A percentile compares a stretch with the other conserved stretches of the same genome.
These are phyloP conservation scores for Cicer arietinum DNA, from an alignment of 306 rosid species.

Conservation along the genomic window DNA sequence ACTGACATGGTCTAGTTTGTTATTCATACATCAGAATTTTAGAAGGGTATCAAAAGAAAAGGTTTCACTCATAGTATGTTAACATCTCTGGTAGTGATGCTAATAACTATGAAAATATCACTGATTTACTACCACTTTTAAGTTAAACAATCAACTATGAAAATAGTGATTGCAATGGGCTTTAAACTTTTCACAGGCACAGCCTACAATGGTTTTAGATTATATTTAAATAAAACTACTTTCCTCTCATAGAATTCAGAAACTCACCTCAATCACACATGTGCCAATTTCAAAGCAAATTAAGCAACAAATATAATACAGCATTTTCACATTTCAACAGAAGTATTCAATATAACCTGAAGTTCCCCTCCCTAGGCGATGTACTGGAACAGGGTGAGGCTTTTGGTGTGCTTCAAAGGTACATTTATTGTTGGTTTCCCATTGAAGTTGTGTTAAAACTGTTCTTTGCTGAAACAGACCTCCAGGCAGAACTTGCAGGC, in stretches of 20 bases:
- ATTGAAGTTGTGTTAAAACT: constrained; percentile 79
- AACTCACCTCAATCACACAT: constrained; percentile 29
- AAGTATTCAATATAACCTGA: constrained; percentile 68
- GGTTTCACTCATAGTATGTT: constrained; percentile 18
- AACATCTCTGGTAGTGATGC: constrained; percentile 4
- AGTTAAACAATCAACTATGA: constrained; percentile 16
- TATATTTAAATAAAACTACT: constrained; percentile 13
- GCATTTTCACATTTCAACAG: constrained; percentile 37
- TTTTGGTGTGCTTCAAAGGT: constrained; percentile 46
- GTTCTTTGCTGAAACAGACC: constrained; percentile 98
- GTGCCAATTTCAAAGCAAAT: constrained; percentile 28
- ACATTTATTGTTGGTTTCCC: constrained; percentile 57
- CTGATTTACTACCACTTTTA: constrained; percentile 18
- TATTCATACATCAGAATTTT: constrained; percentile 13
- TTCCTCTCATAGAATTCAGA: constrained; percentile 19
- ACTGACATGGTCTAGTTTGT: constrained; percentile 11
- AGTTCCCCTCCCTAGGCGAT: constrained; percentile 96
- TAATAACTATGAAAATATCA: constrained; percentile 10
- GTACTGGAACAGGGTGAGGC: constrained; percentile 78
- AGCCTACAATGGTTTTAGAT: constrained; percentile 7
- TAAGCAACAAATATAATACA: constrained; percentile 23
- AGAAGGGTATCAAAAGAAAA: constrained; percentile 21
- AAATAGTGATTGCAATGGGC: constrained; percentile 12
- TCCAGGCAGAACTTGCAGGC: constrained; percentile 94
- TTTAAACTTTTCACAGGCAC: constrained; percentile 14